Base-by-base conservation (phyloP, 2,329 filamentous ascomycete species). In the Pyrenophora teres region DNA sequence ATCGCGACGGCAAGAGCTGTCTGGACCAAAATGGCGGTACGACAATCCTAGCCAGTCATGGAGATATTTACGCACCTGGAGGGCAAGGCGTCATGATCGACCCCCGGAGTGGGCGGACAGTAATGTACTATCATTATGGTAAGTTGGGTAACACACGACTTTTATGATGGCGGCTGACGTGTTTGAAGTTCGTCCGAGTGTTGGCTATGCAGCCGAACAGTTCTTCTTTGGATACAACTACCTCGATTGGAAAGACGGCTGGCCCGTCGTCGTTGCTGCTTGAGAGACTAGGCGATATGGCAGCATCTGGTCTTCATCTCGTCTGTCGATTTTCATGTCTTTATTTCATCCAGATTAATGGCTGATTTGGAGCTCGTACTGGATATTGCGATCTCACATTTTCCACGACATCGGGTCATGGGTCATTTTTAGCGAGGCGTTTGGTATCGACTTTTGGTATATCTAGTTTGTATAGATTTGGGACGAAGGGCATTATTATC, bases 21-120 rank as follows among this genome's bases (percentile, higher is more conserved):
- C 83, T 83, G 62, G 77, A 74, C 1, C 60, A 75, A 3, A 78
- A 78, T 42, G 85, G 85, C 2, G 86, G 86, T 2, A 85, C 81
- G 0, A 69, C 82, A 4, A 79, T 89, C 0, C 74, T 88, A 0
- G 78, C 77, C 46, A 83, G 79, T 27, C 84, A 88, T 61, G 82
- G 56, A 1, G 62, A 71, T 57, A 56, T 72, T 3, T 73, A 71
- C 61, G 68, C 67, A 27, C 68, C 69, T 3, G 69, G 69, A 8
- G 71, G 70, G 1, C 68, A 72, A 43, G 68, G 67, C 0, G 46
- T 73, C 3, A 52, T 68, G 46, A 45, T 57, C 12, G 50, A 65
- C 32, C 38, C 52, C 5, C 54, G 59, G 6, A 46, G 39, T 21
- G 50, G 52, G 10, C 62, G 56, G 37, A 51, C 58, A 2, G 60